Percentiles rank a stretch among this genome's conserved stretches.
Evolutionary conservation across 164 flowering plant species (phyloP).

Genomic region (Vitis riparia): DNA sequence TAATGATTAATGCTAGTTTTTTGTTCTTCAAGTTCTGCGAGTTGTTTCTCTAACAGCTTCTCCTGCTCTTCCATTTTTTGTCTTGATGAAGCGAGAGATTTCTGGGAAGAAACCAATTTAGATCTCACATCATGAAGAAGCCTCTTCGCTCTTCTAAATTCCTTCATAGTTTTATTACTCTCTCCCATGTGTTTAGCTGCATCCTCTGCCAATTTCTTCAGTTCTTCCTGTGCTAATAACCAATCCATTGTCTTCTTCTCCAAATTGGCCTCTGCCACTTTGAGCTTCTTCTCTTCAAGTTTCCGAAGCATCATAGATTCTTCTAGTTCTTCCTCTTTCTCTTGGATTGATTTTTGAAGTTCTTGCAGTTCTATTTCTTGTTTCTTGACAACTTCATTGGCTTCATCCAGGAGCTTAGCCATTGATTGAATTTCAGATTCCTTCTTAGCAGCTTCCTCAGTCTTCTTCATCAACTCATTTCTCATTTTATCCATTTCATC

Average conservation of each 20-base stretch:
- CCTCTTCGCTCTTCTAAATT: conserved; percentile 59
- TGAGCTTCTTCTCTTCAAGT: conserved; percentile 59
- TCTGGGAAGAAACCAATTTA: conserved; percentile 71
- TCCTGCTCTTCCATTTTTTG: conserved; percentile 65
- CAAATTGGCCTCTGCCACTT: conserved; percentile 59
- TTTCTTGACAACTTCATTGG: conserved; percentile 56
- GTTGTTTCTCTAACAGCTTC: conserved; percentile 50
- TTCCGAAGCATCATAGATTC: conserved; percentile 30
- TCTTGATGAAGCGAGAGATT: conserved; percentile 62
- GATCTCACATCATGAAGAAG: conserved; percentile 76
- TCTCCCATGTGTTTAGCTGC: conserved; percentile 39
- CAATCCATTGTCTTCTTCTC: conserved; percentile 65
- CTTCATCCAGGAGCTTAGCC: conserved; percentile 51
- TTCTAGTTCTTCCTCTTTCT: conserved; percentile 61
- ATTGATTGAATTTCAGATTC: conserved; percentile 48
- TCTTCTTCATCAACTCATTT: conserved; percentile 46
- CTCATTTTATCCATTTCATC: conserved; percentile 57
- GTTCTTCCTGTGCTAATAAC: conserved; percentile 59
- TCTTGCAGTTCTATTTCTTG: conserved; percentile 61
- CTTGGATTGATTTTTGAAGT: conserved; percentile 40
- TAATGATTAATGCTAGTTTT: conserved; percentile 44
- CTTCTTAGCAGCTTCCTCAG: conserved; percentile 43
- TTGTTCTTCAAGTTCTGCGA: conserved; percentile 63
- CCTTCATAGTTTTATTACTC: conserved; percentile 47
- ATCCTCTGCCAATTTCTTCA: conserved; percentile 50